Evolutionary conservation across 345 rosid genomes (phyloP), one percentile per base, ranked within the genome.

Genomic region (Populus ilicifolia): DNA sequence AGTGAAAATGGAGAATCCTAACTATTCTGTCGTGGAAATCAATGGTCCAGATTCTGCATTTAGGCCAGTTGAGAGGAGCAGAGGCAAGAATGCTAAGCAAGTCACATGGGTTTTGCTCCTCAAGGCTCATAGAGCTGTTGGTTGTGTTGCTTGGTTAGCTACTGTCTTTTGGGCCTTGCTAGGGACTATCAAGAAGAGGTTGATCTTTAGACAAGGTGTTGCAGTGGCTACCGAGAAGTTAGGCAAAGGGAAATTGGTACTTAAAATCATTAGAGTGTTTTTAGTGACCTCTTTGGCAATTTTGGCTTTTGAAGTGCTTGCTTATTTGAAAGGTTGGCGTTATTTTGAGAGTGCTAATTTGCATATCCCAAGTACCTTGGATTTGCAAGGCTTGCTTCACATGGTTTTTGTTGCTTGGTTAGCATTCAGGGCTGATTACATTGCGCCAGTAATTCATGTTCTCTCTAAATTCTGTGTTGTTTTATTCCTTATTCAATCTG

Each of bases 51-150:
- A 94, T 84, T 84, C 92, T 68, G 96, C 97, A 71, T 94, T 94
- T 78, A 80, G 88, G 83, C 93, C 94, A 0, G 91, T 89, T 61
- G 98, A 94, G 79, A 94, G 83, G 87, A 89, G 86, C 80, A 84
- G 98, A 84, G 97, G 89, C 80, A 92, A 92, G 72, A 94, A 90
- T 78, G 98, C 94, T 0, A 94, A 89, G 87, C 97, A 94, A 80
- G 94, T 92, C 21, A 92, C 93, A 29, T 94, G 98, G 98, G 96
- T 94, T 72, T 79, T 94, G 79, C 97, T 94, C 72, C 97, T 94
- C 73, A 94, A 91, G 80, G 98, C 97, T 84, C 93, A 94, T 30
- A 87, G 86, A 77, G 98, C 97, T 38, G 93, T 89, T 61, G 97
- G 97, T 17, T 92, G 93, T 75, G 86, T 94, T 63, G 87, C 96